Evolutionary conservation across 129 eudicot genomes (phyloP).

Genomic region (Flaveria brownii): DNA sequence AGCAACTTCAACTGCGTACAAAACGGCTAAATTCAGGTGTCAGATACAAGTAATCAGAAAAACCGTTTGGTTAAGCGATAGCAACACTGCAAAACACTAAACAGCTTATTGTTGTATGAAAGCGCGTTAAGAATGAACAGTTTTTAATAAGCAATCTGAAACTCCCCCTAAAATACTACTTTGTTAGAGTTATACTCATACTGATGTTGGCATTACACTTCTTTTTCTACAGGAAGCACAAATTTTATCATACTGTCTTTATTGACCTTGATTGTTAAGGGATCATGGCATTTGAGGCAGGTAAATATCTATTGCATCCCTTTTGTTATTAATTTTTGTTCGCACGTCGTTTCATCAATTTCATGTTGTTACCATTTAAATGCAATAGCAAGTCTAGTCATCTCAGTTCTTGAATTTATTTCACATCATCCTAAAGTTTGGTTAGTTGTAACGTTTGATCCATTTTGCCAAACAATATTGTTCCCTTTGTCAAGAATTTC

Average conservation of each 20-base stretch:
- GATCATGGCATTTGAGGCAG: slow-evolving; percentile 96
- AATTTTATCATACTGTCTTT: slow-evolving; percentile 83
- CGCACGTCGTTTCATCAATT: background rate
- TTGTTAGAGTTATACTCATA: background rate
- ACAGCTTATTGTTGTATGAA: background rate
- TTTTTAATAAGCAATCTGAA: background rate
- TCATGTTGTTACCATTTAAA: background rate
- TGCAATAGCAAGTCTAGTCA: slow-evolving; percentile 11
- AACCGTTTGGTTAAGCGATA: background rate
- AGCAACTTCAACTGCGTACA: background rate
- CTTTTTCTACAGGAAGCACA: slow-evolving; percentile 70
- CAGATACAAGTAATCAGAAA: background rate
- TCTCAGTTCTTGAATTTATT: slow-evolving; percentile 6
- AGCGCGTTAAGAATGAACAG: background rate
- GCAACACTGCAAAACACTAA: background rate
- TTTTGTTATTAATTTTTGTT: background rate
- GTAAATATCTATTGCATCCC: slow-evolving; percentile 36
- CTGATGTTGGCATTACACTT: background rate
- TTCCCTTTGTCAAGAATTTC: background rate
- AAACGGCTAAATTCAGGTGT: background rate
- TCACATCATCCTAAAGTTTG: background rate
- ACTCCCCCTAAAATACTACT: background rate
- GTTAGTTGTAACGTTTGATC: background rate
- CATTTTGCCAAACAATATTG: background rate
- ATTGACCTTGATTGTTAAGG: slow-evolving; percentile 75